phyloP scores from a whole-genome alignment of 352 stramenopile species.

The Globisporangium viniferum region DNA sequence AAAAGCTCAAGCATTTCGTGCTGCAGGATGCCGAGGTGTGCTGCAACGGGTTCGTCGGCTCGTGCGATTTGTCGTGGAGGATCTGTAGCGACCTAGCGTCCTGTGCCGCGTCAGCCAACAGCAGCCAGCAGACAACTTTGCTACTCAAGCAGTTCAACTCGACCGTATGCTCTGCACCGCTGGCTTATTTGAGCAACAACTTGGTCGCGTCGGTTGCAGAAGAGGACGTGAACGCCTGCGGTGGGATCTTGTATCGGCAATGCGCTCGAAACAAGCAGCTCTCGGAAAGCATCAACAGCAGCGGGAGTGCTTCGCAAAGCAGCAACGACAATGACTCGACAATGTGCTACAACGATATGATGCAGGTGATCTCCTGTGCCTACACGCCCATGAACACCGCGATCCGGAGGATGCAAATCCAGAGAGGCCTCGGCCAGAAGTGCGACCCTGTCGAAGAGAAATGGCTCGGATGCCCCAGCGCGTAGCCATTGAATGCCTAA shows the following conservation, averaged over 20 bases:
- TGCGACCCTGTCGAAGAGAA: conserved; percentile 23
- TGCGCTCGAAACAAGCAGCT: neutral
- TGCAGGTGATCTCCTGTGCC: conserved; percentile 22
- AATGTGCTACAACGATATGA: conserved; percentile 29
- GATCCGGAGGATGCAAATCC: conserved; percentile 23
- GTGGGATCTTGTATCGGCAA: conserved; percentile 19
- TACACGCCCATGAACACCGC: conserved; percentile 8
- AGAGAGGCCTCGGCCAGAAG: conserved; percentile 3
- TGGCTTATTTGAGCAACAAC: neutral
- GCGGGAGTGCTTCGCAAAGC: neutral
- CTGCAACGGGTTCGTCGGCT: conserved; percentile 32
- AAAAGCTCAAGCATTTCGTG: conserved; percentile 16
- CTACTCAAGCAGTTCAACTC: conserved; percentile 5
- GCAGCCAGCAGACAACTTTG: neutral
- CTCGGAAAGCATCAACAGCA: neutral
- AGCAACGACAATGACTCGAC: neutral
- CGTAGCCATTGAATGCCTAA: neutral
- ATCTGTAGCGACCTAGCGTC: conserved; percentile 16
- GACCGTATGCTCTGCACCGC: neutral
- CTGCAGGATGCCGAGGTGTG: conserved; percentile 22
- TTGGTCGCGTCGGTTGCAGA: neutral
- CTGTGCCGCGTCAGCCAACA: neutral
- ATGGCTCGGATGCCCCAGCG: conserved; percentile 24
- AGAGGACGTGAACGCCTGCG: conserved; percentile 2
- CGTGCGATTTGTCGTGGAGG: conserved; percentile 20